These are phyloP conservation scores for Heterobasidion occidentale DNA, from an alignment of 1,284 basidiomycete species.

Conservation along the genomic window DNA sequence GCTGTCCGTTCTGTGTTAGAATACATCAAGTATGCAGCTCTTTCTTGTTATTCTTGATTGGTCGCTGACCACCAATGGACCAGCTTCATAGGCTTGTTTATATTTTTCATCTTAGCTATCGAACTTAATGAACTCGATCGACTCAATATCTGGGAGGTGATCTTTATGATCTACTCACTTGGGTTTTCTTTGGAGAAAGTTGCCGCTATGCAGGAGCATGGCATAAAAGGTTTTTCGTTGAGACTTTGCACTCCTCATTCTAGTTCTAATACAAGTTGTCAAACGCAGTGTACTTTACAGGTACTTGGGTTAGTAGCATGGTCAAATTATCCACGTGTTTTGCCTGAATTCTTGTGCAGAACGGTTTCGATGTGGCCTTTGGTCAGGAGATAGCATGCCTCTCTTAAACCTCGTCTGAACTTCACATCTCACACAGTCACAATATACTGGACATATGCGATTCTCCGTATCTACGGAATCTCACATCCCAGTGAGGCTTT, in stretches of 20 bases:
- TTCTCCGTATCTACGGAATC: constrained; percentile 67
- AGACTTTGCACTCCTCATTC: neutral
- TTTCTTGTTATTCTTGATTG: neutral
- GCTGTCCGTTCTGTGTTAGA: constrained; percentile 85
- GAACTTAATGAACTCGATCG: constrained; percentile 58
- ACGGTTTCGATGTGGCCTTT: constrained; percentile 87
- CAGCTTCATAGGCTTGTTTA: constrained; percentile 80
- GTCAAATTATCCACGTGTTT: constrained; percentile 13
- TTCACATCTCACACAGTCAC: constrained; percentile 40
- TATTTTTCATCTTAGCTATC: constrained; percentile 77
- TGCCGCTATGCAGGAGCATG: constrained; percentile 92
- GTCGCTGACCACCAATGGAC: neutral
- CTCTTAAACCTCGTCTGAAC: neutral
- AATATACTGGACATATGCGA: constrained; percentile 69
- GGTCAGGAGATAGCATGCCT: constrained; percentile 34
- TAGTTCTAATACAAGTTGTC: neutral
- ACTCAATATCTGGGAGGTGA: constrained; percentile 58
- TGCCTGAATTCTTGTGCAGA: constrained; percentile 34
- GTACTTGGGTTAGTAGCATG: constrained; percentile 55
- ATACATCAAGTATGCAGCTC: constrained; percentile 59
- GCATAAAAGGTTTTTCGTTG: constrained; percentile 58
- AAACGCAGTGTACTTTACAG: constrained; percentile 70
- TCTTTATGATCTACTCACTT: constrained; percentile 81
- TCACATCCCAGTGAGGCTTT: constrained; percentile 47
- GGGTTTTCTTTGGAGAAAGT: constrained; percentile 90